A percentile compares a stretch with the other conserved stretches of the same genome.
These are phyloP conservation scores for Sisymbrium altissimum DNA, from an alignment of 345 rosid species.

Conservation along the genomic window DNA sequence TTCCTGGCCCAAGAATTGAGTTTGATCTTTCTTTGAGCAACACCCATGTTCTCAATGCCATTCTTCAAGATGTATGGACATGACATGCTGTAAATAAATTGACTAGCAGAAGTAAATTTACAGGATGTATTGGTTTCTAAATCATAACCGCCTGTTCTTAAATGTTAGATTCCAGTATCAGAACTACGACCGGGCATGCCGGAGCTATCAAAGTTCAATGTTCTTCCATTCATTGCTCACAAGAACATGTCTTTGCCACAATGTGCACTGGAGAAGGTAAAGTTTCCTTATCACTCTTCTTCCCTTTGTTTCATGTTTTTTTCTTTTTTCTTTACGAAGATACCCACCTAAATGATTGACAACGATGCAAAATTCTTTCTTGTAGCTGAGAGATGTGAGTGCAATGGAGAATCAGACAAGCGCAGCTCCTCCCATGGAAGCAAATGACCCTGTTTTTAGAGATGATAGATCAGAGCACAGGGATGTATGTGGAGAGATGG, in stretches of 20 bases:
- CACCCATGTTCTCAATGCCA: slow-evolving; percentile 18
- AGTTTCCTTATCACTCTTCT: not conserved
- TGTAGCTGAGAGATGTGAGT: slow-evolving; percentile 23
- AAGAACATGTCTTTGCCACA: slow-evolving; percentile 26
- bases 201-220: slow-evolving; percentile 28
- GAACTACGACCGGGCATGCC: slow-evolving; percentile 26
- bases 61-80: slow-evolving; percentile 18
- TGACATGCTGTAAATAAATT: not conserved
- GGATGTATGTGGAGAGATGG: not conserved
- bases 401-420: slow-evolving; percentile 1
- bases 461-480: slow-evolving; percentile 1
- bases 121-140: not conserved
- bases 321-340: not conserved
- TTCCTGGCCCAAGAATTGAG: not conserved
- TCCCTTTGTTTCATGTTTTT: too few relatives aligned
- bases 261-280: slow-evolving; percentile 30
- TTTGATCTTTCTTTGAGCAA: slow-evolving; percentile 26
- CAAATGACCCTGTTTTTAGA: not conserved
- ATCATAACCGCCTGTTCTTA: not conserved
- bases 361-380: too few relatives aligned
- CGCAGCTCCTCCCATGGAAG: slow-evolving; percentile 8
- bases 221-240: slow-evolving; percentile 32
- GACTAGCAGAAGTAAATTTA: not conserved
- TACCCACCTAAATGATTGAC: too few relatives aligned
- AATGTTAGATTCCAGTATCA: slow-evolving; percentile 26